These are phyloP conservation scores for Fremontodendron californicum DNA, from an alignment of 345 rosid species.

Conservation along the genomic window DNA sequence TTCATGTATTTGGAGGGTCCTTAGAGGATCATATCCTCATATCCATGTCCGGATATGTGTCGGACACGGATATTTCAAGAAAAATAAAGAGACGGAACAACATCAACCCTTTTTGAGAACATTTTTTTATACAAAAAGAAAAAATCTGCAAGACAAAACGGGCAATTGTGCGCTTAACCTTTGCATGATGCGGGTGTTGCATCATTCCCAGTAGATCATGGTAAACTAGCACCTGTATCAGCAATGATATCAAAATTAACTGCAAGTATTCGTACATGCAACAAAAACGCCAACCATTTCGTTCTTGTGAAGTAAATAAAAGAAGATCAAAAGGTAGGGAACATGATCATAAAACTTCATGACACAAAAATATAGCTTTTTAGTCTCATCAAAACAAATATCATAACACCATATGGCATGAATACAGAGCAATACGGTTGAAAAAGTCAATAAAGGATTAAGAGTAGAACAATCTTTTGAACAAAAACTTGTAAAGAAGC, in stretches of 20 bases:
- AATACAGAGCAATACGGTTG: neutral
- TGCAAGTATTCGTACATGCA: neutral
- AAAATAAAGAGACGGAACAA: too few species aligned
- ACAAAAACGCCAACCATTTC: neutral
- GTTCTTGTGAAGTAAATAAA: neutral
- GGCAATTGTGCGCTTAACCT: conserved; percentile 39
- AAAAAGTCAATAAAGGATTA: neutral
- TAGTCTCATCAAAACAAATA: neutral
- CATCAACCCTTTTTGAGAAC: neutral
- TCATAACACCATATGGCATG: neutral
- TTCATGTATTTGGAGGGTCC: too few species aligned
- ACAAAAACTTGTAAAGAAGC: conserved; percentile 7
- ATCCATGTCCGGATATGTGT: too few species aligned
- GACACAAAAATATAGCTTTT: neutral
- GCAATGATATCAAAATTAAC: neutral
- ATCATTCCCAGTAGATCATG: conserved; percentile 94
- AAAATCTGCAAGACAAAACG: conserved; percentile 14
- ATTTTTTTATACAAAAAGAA: neutral
- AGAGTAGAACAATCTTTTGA: neutral
- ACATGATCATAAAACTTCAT: neutral
- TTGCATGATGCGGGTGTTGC: conserved; percentile 97
- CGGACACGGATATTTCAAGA: too few species aligned
- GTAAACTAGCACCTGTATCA: conserved; percentile 66
- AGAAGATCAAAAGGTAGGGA: neutral
- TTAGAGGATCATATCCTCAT: too few species aligned